Base-by-base conservation (phyloP, 768 basidiomycete genomes). In the Termitomyces sp. region DNA sequence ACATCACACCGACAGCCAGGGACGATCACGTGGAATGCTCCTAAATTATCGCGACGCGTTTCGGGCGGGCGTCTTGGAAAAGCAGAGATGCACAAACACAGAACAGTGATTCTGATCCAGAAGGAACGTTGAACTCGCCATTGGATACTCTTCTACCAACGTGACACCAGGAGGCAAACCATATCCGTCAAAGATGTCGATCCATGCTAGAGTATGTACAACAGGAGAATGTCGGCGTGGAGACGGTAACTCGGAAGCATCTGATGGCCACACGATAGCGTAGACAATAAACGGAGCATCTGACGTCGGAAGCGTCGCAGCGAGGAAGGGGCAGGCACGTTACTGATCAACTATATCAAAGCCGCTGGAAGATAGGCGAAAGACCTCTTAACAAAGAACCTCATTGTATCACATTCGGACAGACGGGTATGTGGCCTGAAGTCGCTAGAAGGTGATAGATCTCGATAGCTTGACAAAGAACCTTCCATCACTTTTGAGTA, bases 21-120 rank as follows among this genome's bases (percentile, higher is more conserved):
- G 46, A 51, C 49, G 45, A 51, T 51, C 59, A 56, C 55, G 55
- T 56, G 59, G 41, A 27, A 22, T 27, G 11, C 25, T 20, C 27
- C 16, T 29, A 29, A 29, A 15, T 25, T 16, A 3, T 13, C 2
- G 25, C 20, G 45, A 56, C 49, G 56, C 53, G 59, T 60, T 54
- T 56, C 39, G 49, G 35, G 32, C 16, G 18, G 15, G 32, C 47
- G 40, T 40, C 53, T 45, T 38, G 31, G n/a, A 32, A 39, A 40
- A 18, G 23, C 39, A 46, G 45, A 59, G 29, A 25, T 23, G 33
- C 41, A 52, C 41, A 29, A 45, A 53, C 47, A 11, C 16, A 38
- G 50, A 29, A 38, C 39, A 29, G 9, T 3, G 15, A 2, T 15
- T 35, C 15, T 3, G 33, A 35, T 12, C 5, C 33, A 15, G 33